Percentiles rank a stretch among this genome's conserved stretches.
phyloP scores from a whole-genome alignment of 306 rosid genomes.

The Alnus rubra region DNA sequence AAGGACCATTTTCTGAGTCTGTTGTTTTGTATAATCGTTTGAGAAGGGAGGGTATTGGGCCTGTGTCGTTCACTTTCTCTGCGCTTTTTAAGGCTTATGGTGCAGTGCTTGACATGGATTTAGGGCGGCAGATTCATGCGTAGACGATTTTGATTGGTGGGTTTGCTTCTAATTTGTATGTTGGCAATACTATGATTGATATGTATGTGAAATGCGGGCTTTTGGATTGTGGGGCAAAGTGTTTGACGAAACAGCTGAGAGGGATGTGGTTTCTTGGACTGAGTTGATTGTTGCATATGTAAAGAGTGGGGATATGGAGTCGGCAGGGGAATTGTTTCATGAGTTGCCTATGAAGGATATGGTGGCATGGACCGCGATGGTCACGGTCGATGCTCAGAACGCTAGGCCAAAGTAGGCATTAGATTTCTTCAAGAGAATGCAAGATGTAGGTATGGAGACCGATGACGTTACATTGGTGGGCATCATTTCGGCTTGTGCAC shows the following conservation, averaged over 20 bases:
- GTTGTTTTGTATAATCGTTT: constrained; percentile 47
- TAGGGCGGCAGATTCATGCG: constrained; percentile 71
- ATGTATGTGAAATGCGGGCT: constrained; percentile 73
- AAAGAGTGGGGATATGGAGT: constrained; percentile 55
- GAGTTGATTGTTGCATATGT: constrained; percentile 69
- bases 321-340: constrained; percentile 63
- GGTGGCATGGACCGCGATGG: constrained; percentile 87
- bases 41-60: constrained; percentile 43
- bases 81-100: constrained; percentile 66
- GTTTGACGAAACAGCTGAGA: constrained; percentile 73
- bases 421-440: constrained; percentile 52
- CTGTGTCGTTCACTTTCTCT: constrained; percentile 76
- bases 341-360: constrained; percentile 61
- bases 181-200: constrained; percentile 62
- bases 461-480: constrained; percentile 76
- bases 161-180: constrained; percentile 61
- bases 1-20: constrained; percentile 50
- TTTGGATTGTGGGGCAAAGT: constrained; percentile 51
- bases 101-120: constrained; percentile 19
- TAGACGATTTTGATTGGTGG: constrained; percentile 72
- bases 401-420: constrained; percentile 65
- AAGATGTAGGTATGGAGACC: constrained; percentile 37
- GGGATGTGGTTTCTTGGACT: constrained; percentile 86
- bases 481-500: constrained; percentile 78
- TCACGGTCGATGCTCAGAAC: constrained; percentile 77